A percentile compares a stretch with the other conserved stretches of the same genome.
phyloP scores from a whole-genome alignment of 257 asterid genomes.

The Solanum bukasovii region DNA sequence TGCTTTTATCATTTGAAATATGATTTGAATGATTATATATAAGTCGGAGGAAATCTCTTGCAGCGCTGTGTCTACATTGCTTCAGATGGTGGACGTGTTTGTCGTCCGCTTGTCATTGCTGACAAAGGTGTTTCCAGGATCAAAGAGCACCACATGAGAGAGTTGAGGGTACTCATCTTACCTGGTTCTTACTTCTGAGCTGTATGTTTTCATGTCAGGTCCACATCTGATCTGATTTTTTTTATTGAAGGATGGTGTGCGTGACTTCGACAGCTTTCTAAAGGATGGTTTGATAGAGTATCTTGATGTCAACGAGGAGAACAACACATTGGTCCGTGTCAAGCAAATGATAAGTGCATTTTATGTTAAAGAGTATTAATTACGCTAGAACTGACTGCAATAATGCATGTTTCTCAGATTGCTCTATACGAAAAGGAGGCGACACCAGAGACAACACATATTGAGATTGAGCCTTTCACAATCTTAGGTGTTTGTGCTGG shows the following conservation, averaged over 20 bases:
- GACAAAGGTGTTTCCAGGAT: constrained; percentile 90
- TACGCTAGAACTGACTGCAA: constrained; percentile 4
- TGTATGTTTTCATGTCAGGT: background rate
- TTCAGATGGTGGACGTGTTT: constrained; percentile 98
- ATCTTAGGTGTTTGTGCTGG: constrained; percentile 89
- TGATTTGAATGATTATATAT: background rate
- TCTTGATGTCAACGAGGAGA: constrained; percentile 97
- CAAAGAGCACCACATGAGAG: constrained; percentile 93
- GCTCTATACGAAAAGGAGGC: constrained; percentile 83
- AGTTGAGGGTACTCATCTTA: constrained; percentile 56
- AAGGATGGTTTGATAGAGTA: constrained; percentile 87
- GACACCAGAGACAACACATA: constrained; percentile 68
- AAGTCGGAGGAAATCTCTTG: constrained; percentile 17
- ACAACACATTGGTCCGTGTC: constrained; percentile 74
- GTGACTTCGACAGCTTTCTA: constrained; percentile 67
- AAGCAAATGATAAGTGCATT: background rate
- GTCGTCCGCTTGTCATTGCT: constrained; percentile 96
- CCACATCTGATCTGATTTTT: constrained; percentile 9
- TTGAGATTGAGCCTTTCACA: constrained; percentile 96
- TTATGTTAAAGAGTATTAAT: background rate
- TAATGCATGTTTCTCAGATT: constrained; percentile 39
- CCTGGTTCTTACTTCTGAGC: background rate
- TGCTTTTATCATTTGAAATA: background rate
- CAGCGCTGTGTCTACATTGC: constrained; percentile 94
- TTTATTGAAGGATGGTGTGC: constrained; percentile 74